Evolutionary conservation across 768 basidiomycete species (phyloP), one percentile per base, ranked within the genome.

Genomic region (Lactifluus piperatus): DNA sequence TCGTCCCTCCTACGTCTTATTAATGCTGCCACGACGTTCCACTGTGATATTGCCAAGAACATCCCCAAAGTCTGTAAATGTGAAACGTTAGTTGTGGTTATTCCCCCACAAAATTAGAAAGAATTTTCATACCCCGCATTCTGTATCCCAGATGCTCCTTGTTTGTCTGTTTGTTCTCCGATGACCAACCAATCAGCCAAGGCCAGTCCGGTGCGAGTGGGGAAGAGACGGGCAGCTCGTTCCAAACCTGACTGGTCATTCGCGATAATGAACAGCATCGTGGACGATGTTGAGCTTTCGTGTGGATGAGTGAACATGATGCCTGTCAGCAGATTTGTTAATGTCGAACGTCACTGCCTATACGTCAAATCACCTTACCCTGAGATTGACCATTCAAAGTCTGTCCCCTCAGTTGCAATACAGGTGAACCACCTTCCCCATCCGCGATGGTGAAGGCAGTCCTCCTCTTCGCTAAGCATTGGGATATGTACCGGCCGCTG

Each of bases 151-250:
- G 80, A 88, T 11, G 88, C 83, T 5, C 88, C 90, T 18, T 78
- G 69, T 45, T 58, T 66, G 62, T 86, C 86, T 20, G 82, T 76
- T 13, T 70, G 68, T 14, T 71, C 71, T 10, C 81, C 78, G 4
- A 85, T 74, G 18, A 91, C 76, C 6, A 91, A 65, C 89, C 91
- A 94, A 65, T 91, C 88, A 1, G 91, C 88, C 1, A 80, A 76
- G 9, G 82, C 70, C 3, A 92, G 76, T 4, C 91, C 91, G 2
- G 92, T 95, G 20, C 93, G 81, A 26, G 90, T 79, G 4, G 93
- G 92, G 67, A 94, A 88, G n/a, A 93, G 71, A 46, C 86, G 79
- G 2, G 78, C 69, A 1, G 79, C 82, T 54, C 83, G 75, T 69
- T 94, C 93, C 4, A 91, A 73, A 2, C 84, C 85, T 1, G 69